Percentiles rank a stretch among this genome's conserved stretches.
These are phyloP conservation scores for Micromonas commoda DNA, from an alignment of 139 green algal genomes.

Conservation along the genomic window DNA sequence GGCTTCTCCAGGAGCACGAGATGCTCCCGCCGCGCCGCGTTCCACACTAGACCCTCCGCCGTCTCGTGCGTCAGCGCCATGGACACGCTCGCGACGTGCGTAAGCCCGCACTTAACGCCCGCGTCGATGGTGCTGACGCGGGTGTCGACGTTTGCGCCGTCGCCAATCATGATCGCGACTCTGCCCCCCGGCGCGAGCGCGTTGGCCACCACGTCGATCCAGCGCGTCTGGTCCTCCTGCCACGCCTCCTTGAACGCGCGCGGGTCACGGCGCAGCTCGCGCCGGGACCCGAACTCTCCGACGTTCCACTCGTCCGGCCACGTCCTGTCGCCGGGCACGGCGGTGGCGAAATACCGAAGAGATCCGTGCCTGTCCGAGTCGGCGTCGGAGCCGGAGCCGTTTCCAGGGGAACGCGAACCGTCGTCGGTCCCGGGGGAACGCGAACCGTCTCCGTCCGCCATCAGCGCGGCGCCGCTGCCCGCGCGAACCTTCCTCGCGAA, in stretches of 20 bases:
- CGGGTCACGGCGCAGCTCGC: conserved; percentile 9
- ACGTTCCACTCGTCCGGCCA: conserved; percentile 16
- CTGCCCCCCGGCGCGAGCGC: background rate
- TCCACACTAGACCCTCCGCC: background rate
- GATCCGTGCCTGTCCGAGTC: no score
- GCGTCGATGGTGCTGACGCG: background rate
- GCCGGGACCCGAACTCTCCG: conserved; percentile 4
- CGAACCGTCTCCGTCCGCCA: background rate
- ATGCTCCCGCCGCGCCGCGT: conserved; percentile 7
- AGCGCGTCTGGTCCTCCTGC: background rate
- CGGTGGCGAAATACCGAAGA: background rate
- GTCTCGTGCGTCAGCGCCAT: background rate
- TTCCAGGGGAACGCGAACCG: no score
- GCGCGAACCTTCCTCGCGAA: conserved; percentile 13
- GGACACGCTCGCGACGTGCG: background rate
- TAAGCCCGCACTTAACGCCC: conserved; percentile 4
- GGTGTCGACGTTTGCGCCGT: conserved; percentile 18
- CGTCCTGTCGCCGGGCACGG: conserved; percentile 1
- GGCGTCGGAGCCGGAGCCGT: no score
- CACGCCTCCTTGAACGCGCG: conserved; percentile 16
- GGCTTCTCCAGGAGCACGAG: conserved; percentile 21
- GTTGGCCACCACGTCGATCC: background rate
- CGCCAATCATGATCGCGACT: conserved; percentile 21
- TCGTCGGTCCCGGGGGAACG: background rate
- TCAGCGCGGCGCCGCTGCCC: background rate